Percentiles rank a stretch among this genome's conserved stretches.
Evolutionary conservation across 257 asterid species (phyloP).

Genomic region (Rhazya stricta): DNA sequence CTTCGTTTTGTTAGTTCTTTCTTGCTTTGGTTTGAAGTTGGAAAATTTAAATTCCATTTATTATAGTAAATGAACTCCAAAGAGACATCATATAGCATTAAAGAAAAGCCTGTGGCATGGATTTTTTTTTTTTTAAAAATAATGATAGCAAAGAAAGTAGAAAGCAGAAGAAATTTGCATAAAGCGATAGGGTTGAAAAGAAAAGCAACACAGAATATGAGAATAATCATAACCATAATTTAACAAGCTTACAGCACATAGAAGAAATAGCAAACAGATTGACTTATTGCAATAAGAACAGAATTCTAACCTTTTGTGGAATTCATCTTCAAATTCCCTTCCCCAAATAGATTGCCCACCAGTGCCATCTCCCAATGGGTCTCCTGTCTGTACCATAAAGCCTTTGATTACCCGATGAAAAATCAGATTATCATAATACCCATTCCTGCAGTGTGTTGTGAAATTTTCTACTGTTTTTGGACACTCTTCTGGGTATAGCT

Average conservation of each 20-base stretch:
- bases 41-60: neutral
- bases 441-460: slow-evolving; percentile 93
- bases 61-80: neutral
- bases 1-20: neutral
- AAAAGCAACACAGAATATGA: neutral
- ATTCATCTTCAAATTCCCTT: slow-evolving; percentile 96
- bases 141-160: no score
- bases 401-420: slow-evolving; percentile 97
- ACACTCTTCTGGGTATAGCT: slow-evolving; percentile 94
- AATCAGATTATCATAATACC: slow-evolving; percentile 90
- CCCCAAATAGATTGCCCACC: slow-evolving; percentile 99
- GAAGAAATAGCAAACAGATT: neutral
- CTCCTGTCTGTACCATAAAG: slow-evolving; percentile 98
- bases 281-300: slow-evolving; percentile 5
- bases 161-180: neutral
- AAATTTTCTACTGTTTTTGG: slow-evolving; percentile 97
- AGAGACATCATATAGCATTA: neutral
- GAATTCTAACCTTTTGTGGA: slow-evolving; percentile 75
- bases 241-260: neutral
- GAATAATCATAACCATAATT: neutral
- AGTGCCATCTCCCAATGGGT: slow-evolving; percentile 98
- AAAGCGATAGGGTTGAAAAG: neutral
- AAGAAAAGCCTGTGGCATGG: neutral
- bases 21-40: neutral
- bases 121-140: no score